Base-by-base conservation (phyloP, 345 rosid species). In the Aquilaria yunnanensis region DNA sequence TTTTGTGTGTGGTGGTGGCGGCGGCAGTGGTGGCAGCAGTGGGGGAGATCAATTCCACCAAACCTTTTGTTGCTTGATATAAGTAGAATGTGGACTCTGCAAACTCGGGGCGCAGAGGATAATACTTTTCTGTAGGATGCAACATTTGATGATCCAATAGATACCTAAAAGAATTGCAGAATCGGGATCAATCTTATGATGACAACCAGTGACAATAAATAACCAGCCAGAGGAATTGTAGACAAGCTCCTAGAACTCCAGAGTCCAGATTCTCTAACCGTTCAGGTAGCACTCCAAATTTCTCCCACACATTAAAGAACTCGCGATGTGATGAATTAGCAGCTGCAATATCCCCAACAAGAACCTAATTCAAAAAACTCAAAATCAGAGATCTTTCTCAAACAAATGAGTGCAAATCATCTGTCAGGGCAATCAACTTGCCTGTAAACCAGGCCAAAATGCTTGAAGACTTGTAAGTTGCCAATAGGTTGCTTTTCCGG, bases 381-480 rank as follows among this genome's bases (percentile, higher is more conserved):
- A 50, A 78, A 56, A 63, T 72, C 63, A 77, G 60, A 69, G 14
- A 72, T 67, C 51, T 55, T 52, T 57, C 52, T 50, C 61, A 63
- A 52, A 56, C 45, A 1, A 33, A 59, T 5, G 31, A 47, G 54
- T 32, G 0, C 51, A 52, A 54, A 54, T 33, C 67, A n/a, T 54
- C 34, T 32, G 55, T 56, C 9, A 7, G 52, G 50, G 54, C 62
- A 66, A 67, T 66, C 49, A 67, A 67, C 76, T 67, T 70, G 77
- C 98, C 89, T 93, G 98, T 47, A 93, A 81, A 69, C 98, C 97
- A 55, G 98, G 98, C 98, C 98, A 93, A 78, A 93, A 93, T 61
- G 98, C 97, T 82, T 93, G 98, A 75, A 93, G 97, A 76, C 98
- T 93, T 65, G 97, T 93, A 69, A 93, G 90, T 80, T 93, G 98